phyloP scores from a whole-genome alignment of 805 yeast species.

The Priceomyces carsonii region DNA sequence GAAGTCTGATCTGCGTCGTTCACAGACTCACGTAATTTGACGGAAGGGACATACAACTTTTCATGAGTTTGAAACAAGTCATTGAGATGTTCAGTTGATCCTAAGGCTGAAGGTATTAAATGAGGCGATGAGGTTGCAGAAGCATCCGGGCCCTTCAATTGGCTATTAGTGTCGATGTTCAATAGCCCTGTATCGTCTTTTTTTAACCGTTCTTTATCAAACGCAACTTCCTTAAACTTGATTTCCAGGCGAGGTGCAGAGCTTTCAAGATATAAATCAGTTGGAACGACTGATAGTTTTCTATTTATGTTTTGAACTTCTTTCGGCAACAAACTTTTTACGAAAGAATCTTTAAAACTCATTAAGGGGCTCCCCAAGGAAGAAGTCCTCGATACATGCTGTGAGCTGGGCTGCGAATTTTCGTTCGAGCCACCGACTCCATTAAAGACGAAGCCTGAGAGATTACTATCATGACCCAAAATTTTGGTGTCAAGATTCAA shows the following conservation, averaged over 20 bases:
- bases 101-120: background rate
- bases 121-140: slow-evolving; percentile 3
- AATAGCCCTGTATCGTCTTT: slow-evolving; percentile 1
- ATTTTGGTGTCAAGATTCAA: background rate
- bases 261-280: slow-evolving; percentile 21
- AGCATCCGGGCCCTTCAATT: slow-evolving; percentile 2
- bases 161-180: too few species aligned
- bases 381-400: slow-evolving; percentile 18
- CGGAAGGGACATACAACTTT: slow-evolving; percentile 21
- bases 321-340: slow-evolving; percentile 7
- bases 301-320: slow-evolving; percentile 17
- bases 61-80: slow-evolving; percentile 37
- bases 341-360: slow-evolving; percentile 10
- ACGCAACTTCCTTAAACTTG: slow-evolving; percentile 27
- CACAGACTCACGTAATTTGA: slow-evolving; percentile 2
- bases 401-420: slow-evolving; percentile 9
- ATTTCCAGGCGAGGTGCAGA: slow-evolving; percentile 7
- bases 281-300: slow-evolving; percentile 29
- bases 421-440: slow-evolving; percentile 3
- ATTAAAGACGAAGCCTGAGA: slow-evolving; percentile 2
- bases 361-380: slow-evolving; percentile 23
- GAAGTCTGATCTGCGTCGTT: slow-evolving; percentile 2
- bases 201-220: slow-evolving; percentile 1
- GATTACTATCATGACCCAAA: background rate
- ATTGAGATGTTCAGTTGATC: slow-evolving; percentile 14